Evolutionary conservation across 331 rosid genomes (phyloP).

Genomic region (Malus hybrid): DNA sequence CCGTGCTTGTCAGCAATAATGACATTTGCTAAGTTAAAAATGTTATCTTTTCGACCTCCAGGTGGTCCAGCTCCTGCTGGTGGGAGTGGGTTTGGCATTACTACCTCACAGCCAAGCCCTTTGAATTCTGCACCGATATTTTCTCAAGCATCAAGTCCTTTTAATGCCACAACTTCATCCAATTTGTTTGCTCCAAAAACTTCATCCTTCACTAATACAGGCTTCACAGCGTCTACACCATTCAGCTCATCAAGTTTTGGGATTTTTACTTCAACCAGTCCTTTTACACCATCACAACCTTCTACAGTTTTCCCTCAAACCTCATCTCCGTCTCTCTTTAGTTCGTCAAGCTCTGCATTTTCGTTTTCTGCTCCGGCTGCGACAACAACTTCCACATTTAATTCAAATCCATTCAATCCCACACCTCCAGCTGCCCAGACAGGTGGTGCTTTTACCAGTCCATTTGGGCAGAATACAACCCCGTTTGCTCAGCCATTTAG

Average conservation of each 20-base stretch:
- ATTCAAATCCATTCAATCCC: conserved; percentile 48
- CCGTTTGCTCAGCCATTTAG: conserved; percentile 26
- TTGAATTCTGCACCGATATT: conserved; percentile 45
- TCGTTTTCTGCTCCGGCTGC: conserved; percentile 42
- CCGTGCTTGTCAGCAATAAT: neutral
- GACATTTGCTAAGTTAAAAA: neutral
- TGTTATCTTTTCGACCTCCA: conserved; percentile 25
- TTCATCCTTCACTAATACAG: conserved; percentile 43
- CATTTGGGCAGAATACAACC: conserved; percentile 10
- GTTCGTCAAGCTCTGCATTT: conserved; percentile 22
- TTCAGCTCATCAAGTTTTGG: conserved; percentile 59
- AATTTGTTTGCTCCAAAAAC: conserved; percentile 63
- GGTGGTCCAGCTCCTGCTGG: conserved; percentile 78
- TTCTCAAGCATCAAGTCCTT: conserved; percentile 64
- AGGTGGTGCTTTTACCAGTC: conserved; percentile 33
- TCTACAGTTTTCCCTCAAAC: conserved; percentile 44
- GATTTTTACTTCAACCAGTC: conserved; percentile 31
- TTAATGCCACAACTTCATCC: conserved; percentile 48
- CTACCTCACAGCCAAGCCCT: conserved; percentile 47
- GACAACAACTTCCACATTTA: conserved; percentile 46
- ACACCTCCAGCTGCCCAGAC: conserved; percentile 45
- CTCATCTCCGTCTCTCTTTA: conserved; percentile 37
- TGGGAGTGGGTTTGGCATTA: conserved; percentile 40
- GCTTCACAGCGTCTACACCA: conserved; percentile 48
- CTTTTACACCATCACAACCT: conserved; percentile 40